Conservation (phyloP, 2,329 filamentous ascomycete species). For the Magnaporthiopsis rhizophila region DNA sequence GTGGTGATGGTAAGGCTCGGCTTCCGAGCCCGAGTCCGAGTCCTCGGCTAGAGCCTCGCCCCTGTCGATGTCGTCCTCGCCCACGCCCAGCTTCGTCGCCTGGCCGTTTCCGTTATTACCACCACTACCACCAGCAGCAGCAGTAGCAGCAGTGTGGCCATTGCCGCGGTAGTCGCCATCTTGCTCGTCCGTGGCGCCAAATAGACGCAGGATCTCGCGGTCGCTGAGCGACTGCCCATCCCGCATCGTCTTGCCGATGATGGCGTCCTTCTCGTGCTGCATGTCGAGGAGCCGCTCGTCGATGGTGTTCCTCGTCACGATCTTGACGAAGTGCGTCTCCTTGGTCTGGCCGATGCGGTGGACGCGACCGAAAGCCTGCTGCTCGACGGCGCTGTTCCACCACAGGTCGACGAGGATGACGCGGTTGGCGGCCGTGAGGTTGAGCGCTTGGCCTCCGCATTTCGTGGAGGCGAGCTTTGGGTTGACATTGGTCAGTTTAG, state of each 20-base stretch:
- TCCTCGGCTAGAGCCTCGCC: background rate
- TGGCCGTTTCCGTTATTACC: background rate
- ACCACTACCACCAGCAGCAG: too few species aligned
- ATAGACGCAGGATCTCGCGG: background rate
- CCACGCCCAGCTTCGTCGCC: too few species aligned
- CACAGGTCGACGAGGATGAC: slow-evolving; percentile 48
- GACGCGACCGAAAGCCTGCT: slow-evolving; percentile 55
- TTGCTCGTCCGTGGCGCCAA: background rate
- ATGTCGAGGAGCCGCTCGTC: slow-evolving; percentile 48
- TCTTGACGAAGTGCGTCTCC: slow-evolving; percentile 48
- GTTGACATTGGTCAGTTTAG: background rate
- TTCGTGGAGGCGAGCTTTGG: slow-evolving; percentile 23
- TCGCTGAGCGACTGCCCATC: slow-evolving; percentile 14
- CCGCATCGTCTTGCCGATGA: slow-evolving; percentile 28
- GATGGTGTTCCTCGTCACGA: slow-evolving; percentile 47
- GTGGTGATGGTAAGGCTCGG: background rate
- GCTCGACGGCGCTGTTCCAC: slow-evolving; percentile 55
- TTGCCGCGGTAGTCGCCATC: background rate
- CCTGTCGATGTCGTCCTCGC: background rate
- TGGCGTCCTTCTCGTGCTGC: slow-evolving; percentile 46
- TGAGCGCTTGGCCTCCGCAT: slow-evolving; percentile 30
- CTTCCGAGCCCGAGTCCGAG: background rate
- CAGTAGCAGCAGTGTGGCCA: too few species aligned
- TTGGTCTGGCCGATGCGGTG: slow-evolving; percentile 57
- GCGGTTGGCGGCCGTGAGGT: slow-evolving; percentile 37